Conservation (phyloP, 2,329 filamentous ascomycete species). For the Penicillium sp. region DNA sequence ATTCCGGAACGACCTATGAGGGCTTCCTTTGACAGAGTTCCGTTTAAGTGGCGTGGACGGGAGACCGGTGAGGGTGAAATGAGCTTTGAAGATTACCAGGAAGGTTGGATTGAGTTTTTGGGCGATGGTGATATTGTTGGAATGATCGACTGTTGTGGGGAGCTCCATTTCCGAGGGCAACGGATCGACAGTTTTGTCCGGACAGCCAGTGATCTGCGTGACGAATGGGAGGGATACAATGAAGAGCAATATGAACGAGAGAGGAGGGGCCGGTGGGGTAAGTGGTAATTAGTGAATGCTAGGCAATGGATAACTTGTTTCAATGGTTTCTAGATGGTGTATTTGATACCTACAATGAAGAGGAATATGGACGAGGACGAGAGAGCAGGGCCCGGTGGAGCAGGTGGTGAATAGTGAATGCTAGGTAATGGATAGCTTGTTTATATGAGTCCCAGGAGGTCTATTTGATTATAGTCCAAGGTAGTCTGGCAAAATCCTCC, state of each 20-base stretch:
- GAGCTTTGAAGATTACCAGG: background rate
- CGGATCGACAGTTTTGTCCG: background rate
- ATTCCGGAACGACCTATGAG: background rate
- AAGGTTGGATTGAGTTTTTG: background rate
- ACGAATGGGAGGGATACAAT: background rate
- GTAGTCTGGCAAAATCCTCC: background rate
- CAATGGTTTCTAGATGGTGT: background rate
- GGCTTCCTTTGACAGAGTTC: background rate
- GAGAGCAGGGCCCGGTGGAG: background rate
- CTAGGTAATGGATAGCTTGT: background rate
- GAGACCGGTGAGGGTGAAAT: background rate
- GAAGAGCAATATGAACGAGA: background rate
- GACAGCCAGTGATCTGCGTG: background rate
- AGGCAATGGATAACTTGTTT: background rate
- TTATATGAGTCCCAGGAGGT: background rate
- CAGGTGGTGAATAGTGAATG: background rate
- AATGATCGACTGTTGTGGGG: background rate
- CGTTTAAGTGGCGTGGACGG: background rate
- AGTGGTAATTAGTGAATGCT: background rate
- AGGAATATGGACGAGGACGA: background rate
- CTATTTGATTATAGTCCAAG: background rate
- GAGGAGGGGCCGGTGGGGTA: background rate
- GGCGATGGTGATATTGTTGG: constrained; percentile 1
- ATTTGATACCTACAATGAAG: too few relatives aligned
- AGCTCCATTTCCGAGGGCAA: background rate